Evolutionary conservation across 192 early-diverging fungal species (phyloP), one percentile per base, ranked within the genome.

Genomic region (Thoreauomyces humboldtii): DNA sequence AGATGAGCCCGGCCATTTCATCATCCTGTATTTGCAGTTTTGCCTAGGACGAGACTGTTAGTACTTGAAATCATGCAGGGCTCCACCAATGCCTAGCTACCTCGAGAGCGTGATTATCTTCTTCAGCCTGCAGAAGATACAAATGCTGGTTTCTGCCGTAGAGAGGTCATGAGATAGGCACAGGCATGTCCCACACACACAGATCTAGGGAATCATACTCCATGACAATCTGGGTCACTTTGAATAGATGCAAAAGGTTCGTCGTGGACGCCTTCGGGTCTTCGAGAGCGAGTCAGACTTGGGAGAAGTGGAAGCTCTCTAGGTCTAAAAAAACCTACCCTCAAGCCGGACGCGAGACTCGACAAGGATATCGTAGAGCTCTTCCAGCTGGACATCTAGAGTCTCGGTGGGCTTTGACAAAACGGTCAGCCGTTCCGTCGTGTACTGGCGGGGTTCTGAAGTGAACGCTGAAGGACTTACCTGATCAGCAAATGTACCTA

Each of bases 211-310:
- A 14, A 42, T 42, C 61, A 54, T 69, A 81, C 79, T 81, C 73
- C 72, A 81, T 74, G n/a, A 72, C 72, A 19, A 69, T 46, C 55
- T 81, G 74, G 11, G 77, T 65, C 12, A 81, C 43, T 35, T 57
- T 60, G 46, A 81, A 79, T 14, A 79, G 51, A 21, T 76, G 72
- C 14, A 72, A n/a, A 14, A 81, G 12, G 38, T 73, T 71, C 25
- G 70, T 71, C 12, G 63, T 57, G 7, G 76, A 74, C 14, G 70
- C 74, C 34, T 50, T 65, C 45, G 65, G 52, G 51, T 81, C 76
- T 57, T 14, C 38, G 17, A 7, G n/a, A n/a, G n/a, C n/a, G n/a
- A n/a, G n/a, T n/a, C n/a, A n/a, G n/a, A n/a, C n/a, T n/a, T n/a
- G n/a, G n/a, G 3, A 17, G 44, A 3, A 46, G 25, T 22, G n/a